Evolutionary conservation across 257 asterid genomes (phyloP), one percentile per base, ranked within the genome.

Genomic region (Osmanthus fragrans): DNA sequence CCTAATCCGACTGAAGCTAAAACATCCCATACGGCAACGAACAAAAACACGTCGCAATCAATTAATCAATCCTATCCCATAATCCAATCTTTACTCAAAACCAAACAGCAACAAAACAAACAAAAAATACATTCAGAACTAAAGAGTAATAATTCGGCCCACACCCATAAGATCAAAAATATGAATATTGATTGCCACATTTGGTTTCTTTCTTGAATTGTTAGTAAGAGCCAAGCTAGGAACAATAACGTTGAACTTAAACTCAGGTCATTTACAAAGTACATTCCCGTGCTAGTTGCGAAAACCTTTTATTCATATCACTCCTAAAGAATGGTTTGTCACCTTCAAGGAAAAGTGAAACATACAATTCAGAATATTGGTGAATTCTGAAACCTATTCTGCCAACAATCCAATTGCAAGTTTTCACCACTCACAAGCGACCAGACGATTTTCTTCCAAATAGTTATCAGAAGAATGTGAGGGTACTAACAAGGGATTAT

Each of bases 61-160:
- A 42, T 42, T 11, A 42, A 42, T 13, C 16, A 42, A 42, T 80
- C 65, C 73, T 49, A 76, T 12, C 76, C 74, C 36, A 21, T 33
- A 75, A 74, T 68, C 74, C n/a, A n/a, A 80, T 36, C 80, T 47
- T 79, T 58, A 78, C 64, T 72, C 80, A 42, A 42, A 68, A 76
- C 70, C 84, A 77, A 70, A 80, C 83, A 77, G 47, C 65, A 76
- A 77, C 21, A 86, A 74, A 29, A 70, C 68, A 73, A 71, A 73
- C 84, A 82, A 80, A 82, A 25, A 80, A 76, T 42, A 9, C 7
- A 73, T 74, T 64, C 84, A 81, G 73, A 84, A 27, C 73, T 75
- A 72, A 84, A 65, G 37, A 78, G 27, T 71, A 73, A 79, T 76
- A 82, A 84, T 70, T 73, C 80, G 70, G 73, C 47, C 45, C 64